Evolutionary conservation across 805 yeast genomes (phyloP), one percentile per base, ranked within the genome.

Genomic region (Sugiyamaella floridensis): DNA sequence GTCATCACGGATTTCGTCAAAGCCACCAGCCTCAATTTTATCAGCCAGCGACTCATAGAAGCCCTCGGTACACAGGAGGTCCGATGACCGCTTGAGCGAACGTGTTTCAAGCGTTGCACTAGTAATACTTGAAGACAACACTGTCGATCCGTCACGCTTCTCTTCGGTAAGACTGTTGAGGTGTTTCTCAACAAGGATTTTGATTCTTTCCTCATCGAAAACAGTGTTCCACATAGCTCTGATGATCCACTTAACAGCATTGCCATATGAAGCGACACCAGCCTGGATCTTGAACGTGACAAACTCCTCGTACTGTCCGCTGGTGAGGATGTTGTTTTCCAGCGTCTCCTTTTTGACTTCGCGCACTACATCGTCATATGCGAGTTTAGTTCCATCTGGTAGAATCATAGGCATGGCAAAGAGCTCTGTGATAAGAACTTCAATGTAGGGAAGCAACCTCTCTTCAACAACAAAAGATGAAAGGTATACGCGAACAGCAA

Each of bases 331-430:
- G 12, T 72, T 71, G 45, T 79, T 75, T 11, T 56, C 55, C 20
- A 90, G 71, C 7, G 93, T 80, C 58, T 90, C 97, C 29, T 81
- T 76, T 62, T 88, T 86, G 43, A 89, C 66, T 26, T 77, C 75
- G 16, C 84, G 73, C 7, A 89, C 83, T n/a, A 89, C 96, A 45
- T 82, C 78, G 52, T 89, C 95, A 63, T 77, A 86, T 0, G 86
- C 78, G 18, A 83, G 71, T 14, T 74, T 65, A 2, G 75, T 63
- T 1, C 89, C 92, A 60, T 80, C 78, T 1, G 80, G 84, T 10
- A 78, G 71, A 45, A 72, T 71, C 69, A 92, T 74, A 1, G 97
- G 93, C 64, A 87, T 71, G 0, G 88, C 72, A 62, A 87, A 86
- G 8, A 90, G 66, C 47, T 83, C 86, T 51, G 79, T 80, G 53